These are phyloP conservation scores for Ormosia emarginata DNA, from an alignment of 306 rosid genomes.

Conservation along the genomic window DNA sequence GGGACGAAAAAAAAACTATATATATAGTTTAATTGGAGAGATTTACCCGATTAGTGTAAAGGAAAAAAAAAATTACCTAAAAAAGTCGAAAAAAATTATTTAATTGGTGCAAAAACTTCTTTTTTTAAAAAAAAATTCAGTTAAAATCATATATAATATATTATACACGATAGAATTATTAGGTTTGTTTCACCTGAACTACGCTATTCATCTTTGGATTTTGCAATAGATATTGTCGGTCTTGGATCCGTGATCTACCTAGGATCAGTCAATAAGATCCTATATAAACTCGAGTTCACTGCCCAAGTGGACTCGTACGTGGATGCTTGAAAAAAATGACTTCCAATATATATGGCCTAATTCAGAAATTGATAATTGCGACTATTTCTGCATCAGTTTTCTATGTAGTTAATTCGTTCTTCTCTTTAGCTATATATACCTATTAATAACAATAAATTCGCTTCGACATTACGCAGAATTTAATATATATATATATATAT, in stretches of 20 bases:
- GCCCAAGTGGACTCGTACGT: slow-evolving; percentile 1
- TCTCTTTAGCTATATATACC: neutral
- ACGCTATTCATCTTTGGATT: neutral
- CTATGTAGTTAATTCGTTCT: neutral
- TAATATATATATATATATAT: neutral
- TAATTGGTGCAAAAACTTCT: too few relatives aligned
- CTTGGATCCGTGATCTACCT: slow-evolving; percentile 15
- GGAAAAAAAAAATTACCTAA: too few relatives aligned
- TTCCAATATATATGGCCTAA: too few relatives aligned
- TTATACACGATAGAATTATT: too few relatives aligned
- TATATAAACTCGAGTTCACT: slow-evolving; percentile 27
- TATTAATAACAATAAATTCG: neutral
- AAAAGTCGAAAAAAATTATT: too few relatives aligned
- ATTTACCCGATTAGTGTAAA: too few relatives aligned
- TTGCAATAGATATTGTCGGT: slow-evolving; percentile 1
- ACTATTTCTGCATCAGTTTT: neutral
- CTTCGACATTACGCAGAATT: neutral
- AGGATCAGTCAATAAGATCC: slow-evolving; percentile 36
- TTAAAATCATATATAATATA: too few relatives aligned
- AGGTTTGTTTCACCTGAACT: neutral
- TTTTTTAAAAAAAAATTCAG: too few relatives aligned
- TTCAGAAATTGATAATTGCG: too few relatives aligned
- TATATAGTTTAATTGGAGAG: too few relatives aligned
- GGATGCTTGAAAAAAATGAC: neutral
- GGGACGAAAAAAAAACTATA: too few relatives aligned